phyloP scores from a whole-genome alignment of 768 basidiomycete species.

The Lactifluus subvellereus region DNA sequence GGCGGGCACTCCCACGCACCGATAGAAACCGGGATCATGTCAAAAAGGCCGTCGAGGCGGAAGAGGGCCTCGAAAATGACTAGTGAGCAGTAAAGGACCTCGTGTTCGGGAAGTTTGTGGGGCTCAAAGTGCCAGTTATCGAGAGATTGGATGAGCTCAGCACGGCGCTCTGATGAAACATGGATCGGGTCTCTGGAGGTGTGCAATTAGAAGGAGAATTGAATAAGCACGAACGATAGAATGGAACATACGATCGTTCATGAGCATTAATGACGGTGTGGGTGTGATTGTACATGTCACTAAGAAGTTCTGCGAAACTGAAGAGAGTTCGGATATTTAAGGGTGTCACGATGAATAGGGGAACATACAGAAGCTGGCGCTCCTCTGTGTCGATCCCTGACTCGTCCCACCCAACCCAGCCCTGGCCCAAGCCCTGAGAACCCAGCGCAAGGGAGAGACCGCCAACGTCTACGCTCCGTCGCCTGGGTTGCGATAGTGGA shows the following conservation, averaged over 20 bases:
- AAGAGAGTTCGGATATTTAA: neutral
- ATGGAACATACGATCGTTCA: conserved; percentile 37
- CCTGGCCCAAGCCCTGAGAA: conserved; percentile 56
- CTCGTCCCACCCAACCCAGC: conserved; percentile 57
- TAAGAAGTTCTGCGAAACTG: conserved; percentile 75
- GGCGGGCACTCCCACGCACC: conserved; percentile 38
- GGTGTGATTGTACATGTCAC: conserved; percentile 81
- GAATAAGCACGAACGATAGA: conserved; percentile 1
- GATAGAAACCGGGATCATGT: conserved; percentile 51
- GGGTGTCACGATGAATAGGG: neutral
- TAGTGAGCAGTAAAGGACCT: conserved; percentile 73
- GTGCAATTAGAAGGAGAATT: neutral
- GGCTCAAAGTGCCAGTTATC: conserved; percentile 91
- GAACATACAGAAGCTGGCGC: conserved; percentile 45
- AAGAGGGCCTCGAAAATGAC: conserved; percentile 85
- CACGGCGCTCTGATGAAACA: conserved; percentile 44
- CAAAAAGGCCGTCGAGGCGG: conserved; percentile 67
- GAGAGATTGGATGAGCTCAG: conserved; percentile 58
- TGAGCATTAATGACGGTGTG: conserved; percentile 58
- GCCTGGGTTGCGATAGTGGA: conserved; percentile 30
- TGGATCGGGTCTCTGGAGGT: conserved; percentile 27
- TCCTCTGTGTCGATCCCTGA: conserved; percentile 33
- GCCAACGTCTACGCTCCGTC: conserved; percentile 85
- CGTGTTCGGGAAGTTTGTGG: conserved; percentile 72
- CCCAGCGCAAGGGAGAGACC: conserved; percentile 77